Percentiles rank a stretch among this genome's conserved stretches.
phyloP scores from a whole-genome alignment of 2,329 filamentous ascomycete genomes.

The Cladosporium austrohemisphaericum region DNA sequence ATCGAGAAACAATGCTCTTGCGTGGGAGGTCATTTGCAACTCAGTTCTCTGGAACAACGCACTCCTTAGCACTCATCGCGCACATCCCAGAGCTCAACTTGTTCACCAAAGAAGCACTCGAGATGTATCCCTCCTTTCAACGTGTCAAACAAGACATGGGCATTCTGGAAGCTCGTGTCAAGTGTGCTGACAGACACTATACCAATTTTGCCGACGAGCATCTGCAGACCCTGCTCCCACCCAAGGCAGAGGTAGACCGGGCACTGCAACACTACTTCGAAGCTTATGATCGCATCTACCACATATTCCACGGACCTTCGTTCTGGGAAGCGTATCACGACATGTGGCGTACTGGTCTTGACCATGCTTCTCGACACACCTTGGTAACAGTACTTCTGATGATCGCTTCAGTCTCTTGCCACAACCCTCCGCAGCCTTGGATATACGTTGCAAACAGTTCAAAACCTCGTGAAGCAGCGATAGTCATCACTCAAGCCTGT shows the following conservation, averaged over 20 bases:
- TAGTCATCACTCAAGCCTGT: conserved; percentile 37
- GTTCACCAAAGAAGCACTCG: conserved; percentile 30
- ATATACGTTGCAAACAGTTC: conserved; percentile 44
- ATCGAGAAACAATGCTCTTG: conserved; percentile 40
- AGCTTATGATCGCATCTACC: conserved; percentile 49
- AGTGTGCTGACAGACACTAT: conserved; percentile 23
- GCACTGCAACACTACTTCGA: conserved; percentile 48
- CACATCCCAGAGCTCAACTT: conserved; percentile 27
- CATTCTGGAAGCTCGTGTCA: conserved; percentile 22
- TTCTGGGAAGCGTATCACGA: conserved; percentile 50
- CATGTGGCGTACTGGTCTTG: conserved; percentile 41
- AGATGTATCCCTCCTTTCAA: conserved; percentile 34
- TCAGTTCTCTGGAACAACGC: conserved; percentile 42
- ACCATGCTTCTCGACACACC: conserved; percentile 33
- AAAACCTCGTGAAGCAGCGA: conserved; percentile 37
- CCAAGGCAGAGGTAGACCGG: conserved; percentile 38
- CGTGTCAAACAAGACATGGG: conserved; percentile 28
- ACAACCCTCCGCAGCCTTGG: conserved; percentile 27
- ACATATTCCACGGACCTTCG: conserved; percentile 52
- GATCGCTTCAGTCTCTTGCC: conserved; percentile 36
- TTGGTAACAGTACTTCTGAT: conserved; percentile 41
- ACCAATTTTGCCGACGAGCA: conserved; percentile 29
- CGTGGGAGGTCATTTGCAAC: conserved; percentile 45
- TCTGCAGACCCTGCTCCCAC: conserved; percentile 36
- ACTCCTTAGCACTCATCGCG: conserved; percentile 33